Base-by-base conservation (phyloP, 2,329 filamentous ascomycete genomes). In the Fragosphaeria purpurea region DNA sequence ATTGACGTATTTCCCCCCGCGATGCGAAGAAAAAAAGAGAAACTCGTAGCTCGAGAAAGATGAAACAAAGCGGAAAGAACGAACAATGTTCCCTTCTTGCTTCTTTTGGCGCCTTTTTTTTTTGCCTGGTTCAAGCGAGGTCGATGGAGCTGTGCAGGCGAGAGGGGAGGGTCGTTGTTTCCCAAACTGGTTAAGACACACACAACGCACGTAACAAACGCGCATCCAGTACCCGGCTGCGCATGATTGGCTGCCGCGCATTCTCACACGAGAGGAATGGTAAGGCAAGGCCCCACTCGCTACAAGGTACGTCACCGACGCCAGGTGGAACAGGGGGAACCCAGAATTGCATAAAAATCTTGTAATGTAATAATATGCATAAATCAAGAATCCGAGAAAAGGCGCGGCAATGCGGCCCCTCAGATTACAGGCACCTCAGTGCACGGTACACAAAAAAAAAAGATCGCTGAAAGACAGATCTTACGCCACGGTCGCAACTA, bases 121-220 rank as follows among this genome's bases (percentile, higher is more conserved):
- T 50, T 50, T 50, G 48, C 48, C 12, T 39, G 37, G 46, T 33
- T 34, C 10, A 38, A 39, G 40, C 48, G 37, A 32, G 46, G 33
- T 37, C 42, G 42, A 50, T 10, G 37, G 46, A 40, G 11, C 32
- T 44, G 35, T 6, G 42, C 33, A 45, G 42, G 41, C n/a, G 47
- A 33, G n/a, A 38, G 34, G 7, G 33, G 22, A 30, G 32, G 42
- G 39, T 48, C 40, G 46, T 48, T 13, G 37, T 47, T 38, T 48
- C 46, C 50, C 46, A 33, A 51, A 48, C 35, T 38, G 43, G 50
- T 37, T 43, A 44, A 53, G 51, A 45, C 46, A 46, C 48, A 34
- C 35, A 11, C 35, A 37, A 37, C 35, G 35, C 35, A 11, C 7
- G 11, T 37, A 37, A 37, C 7, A 11, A 37, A 37, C 35, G 35